Percentiles rank a stretch among this genome's conserved stretches.
These are phyloP conservation scores for Pyrenopolyporus hunteri DNA, from an alignment of 495 filamentous ascomycete genomes.

Conservation along the genomic window DNA sequence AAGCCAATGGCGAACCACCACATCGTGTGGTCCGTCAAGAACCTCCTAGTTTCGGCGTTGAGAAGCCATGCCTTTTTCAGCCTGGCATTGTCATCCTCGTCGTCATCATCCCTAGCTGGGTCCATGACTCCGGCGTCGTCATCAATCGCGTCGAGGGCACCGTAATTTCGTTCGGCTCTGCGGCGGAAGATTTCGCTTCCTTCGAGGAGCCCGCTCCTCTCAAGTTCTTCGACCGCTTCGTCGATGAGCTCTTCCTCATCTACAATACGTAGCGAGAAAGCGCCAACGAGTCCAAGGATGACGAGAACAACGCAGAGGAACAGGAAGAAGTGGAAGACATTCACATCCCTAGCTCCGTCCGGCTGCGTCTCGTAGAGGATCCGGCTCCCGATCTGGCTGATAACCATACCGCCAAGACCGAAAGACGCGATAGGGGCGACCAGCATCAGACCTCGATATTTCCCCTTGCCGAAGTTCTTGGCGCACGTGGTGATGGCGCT, in stretches of 20 bases:
- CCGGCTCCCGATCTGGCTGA: constrained; percentile 84
- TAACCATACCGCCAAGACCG: constrained; percentile 92
- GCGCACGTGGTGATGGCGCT: constrained; percentile 89
- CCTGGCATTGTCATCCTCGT: constrained; percentile 67
- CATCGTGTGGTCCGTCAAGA: constrained; percentile 88
- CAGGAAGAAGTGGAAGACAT: constrained; percentile 85
- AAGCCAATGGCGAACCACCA: constrained; percentile 92
- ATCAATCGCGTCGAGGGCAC: constrained; percentile 44
- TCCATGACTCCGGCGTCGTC: constrained; percentile 47
- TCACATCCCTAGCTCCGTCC: constrained; percentile 72
- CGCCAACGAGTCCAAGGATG: constrained; percentile 73
- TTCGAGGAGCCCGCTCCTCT: constrained; percentile 82
- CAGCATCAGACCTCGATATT: constrained; percentile 85
- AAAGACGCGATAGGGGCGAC: constrained; percentile 91
- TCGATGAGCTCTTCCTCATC: constrained; percentile 75
- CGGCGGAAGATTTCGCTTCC: constrained; percentile 49
- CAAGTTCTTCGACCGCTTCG: constrained; percentile 82
- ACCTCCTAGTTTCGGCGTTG: constrained; percentile 83
- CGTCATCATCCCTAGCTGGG: constrained; percentile 44
- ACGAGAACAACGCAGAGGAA: constrained; percentile 74
- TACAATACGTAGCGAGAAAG: constrained; percentile 70
- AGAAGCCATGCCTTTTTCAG: constrained; percentile 83
- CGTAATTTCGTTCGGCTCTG: constrained; percentile 46
- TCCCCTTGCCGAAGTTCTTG: constrained; percentile 93
- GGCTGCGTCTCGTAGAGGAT: constrained; percentile 69